Evolutionary conservation across 768 basidiomycete species (phyloP), one percentile per base, ranked within the genome.

Genomic region (Russula sp.): DNA sequence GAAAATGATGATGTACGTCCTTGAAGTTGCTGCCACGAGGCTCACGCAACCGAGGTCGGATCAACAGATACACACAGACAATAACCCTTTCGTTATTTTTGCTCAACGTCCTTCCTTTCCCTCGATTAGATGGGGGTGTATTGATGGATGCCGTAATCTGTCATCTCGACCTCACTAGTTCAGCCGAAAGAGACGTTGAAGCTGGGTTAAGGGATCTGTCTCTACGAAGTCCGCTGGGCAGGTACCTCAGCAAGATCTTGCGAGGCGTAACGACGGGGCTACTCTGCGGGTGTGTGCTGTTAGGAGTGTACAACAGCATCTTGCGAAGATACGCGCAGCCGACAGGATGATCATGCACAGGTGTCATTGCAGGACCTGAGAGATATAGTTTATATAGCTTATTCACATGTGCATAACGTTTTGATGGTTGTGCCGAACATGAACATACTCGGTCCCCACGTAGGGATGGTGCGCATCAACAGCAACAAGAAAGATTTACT

Each of bases 41-140:
- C 20, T 20, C 29, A 34, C 25, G 25, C 35, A 13, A 50, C 42
- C 48, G 14, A 59, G 50, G 41, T 7, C 14, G 7, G 16, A 7
- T 51, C 22, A 35, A 16, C 45, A 88, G 88, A 63, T 89, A 88
- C 62, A 72, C 85, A 61, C 73, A 75, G 38, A 81, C 83, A 68
- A 78, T 88, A 2, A 83, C 85, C n/a, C 71, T 93, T 36, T 93
- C 90, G 3, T 76, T 95, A 1, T 93, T 82, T 71, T 73, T 93
- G 60, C 85, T 94, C 75, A 95, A 95, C 70, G 79, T 90, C 32
- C 77, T 94, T 25, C 91, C 93, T 0, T 70, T 93, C 38, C 81
- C 82, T 2, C 74, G 76, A 51, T 76, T 94, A 20, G 93, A 95
- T 63, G 93, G 93, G 32, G 73, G 78, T 8, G 80, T 85, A 65